Conservation (phyloP, 805 yeast genomes). For the Saturnispora halmiae region DNA sequence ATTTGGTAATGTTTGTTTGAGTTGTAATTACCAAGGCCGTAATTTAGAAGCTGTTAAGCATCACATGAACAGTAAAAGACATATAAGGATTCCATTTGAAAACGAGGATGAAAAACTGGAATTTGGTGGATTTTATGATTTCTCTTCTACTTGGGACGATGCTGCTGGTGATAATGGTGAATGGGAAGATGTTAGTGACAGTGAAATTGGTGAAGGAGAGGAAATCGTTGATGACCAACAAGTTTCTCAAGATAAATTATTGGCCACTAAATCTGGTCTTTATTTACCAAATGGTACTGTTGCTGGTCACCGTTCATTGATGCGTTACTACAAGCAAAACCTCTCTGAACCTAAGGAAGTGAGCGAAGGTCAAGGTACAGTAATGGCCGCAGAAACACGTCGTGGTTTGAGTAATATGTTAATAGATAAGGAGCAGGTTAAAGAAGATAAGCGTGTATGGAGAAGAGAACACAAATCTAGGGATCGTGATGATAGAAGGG, state of each 20-base stretch:
- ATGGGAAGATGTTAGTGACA: conserved; percentile 24
- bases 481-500: conserved; percentile 45
- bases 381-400: conserved; percentile 68
- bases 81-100: conserved; percentile 85
- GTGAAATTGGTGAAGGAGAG: conserved; percentile 24
- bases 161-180: conserved; percentile 26
- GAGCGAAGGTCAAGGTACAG: conserved; percentile 62
- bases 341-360: conserved; percentile 39
- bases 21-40: conserved; percentile 79
- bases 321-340: conserved; percentile 64
- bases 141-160: conserved; percentile 51
- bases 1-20: conserved; percentile 73
- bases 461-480: conserved; percentile 41
- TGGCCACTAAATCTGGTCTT: conserved; percentile 47
- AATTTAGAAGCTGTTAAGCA: conserved; percentile 79
- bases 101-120: conserved; percentile 65
- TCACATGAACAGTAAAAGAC: conserved; percentile 79
- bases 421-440: conserved; percentile 33
- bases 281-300: conserved; percentile 69
- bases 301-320: conserved; percentile 73
- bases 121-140: conserved; percentile 78
- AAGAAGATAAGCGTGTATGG: conserved; percentile 51
- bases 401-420: conserved; percentile 31
- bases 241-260: conserved; percentile 25
- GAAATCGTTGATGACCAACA: conserved; percentile 30